Conservation (phyloP, 345 rosid species). For the Rhodomyrtus tomentosa region DNA sequence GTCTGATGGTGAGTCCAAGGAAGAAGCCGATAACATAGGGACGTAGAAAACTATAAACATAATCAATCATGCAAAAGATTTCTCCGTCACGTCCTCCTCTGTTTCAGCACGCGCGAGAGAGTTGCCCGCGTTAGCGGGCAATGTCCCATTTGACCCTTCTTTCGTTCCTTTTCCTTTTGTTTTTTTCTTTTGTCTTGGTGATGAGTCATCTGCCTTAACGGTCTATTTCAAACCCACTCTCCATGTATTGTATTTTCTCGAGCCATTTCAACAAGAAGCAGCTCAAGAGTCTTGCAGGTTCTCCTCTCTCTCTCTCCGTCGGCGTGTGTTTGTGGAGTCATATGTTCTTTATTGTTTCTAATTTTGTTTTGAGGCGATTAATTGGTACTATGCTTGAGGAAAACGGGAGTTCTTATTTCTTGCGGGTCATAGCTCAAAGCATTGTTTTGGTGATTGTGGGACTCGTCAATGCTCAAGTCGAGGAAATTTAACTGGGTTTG, state of each 20-base stretch:
- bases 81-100: not conserved
- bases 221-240: not conserved
- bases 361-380: not conserved
- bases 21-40: not conserved
- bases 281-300: not conserved
- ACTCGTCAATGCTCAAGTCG: not conserved
- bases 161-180: not conserved
- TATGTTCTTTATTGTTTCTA: not conserved
- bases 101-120: not conserved
- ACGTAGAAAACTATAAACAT: not conserved
- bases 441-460: not conserved
- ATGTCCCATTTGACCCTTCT: not conserved
- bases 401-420: not conserved
- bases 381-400: not conserved
- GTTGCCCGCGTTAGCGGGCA: not conserved
- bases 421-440: not conserved
- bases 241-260: not conserved
- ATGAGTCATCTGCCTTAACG: not conserved
- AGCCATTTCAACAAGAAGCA: not conserved
- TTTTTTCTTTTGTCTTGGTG: not conserved
- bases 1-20: not conserved
- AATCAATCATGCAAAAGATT: not conserved
- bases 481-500: not conserved
- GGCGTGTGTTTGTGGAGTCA: not conserved
- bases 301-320: not conserved